A percentile compares a stretch with the other conserved stretches of the same genome.
Evolutionary conservation across 371 early-diverging fungal genomes (phyloP).

Genomic region (Lichtheimia hyalospora): DNA sequence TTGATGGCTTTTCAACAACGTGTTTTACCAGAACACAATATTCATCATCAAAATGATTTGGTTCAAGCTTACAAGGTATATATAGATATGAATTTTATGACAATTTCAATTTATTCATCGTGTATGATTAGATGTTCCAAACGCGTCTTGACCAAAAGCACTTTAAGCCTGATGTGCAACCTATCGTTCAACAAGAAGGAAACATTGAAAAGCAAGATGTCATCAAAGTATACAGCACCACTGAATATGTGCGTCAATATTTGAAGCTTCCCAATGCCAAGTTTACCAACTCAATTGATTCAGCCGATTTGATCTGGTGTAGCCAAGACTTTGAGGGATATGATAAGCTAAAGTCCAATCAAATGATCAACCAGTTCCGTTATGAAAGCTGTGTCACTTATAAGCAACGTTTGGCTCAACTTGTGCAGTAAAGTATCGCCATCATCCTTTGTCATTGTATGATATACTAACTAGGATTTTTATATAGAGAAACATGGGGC

Average conservation of each 20-base stretch:
- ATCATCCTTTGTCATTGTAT: neutral
- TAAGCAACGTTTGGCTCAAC: conserved; percentile 49
- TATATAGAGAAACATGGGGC: conserved; percentile 44
- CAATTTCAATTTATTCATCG: neutral
- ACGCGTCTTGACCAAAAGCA: neutral
- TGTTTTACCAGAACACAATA: conserved; percentile 24
- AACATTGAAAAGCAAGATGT: neutral
- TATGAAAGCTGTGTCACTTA: conserved; percentile 55
- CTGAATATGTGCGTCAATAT: conserved; percentile 51
- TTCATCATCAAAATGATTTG: conserved; percentile 21
- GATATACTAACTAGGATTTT: neutral
- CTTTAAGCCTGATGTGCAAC: neutral
- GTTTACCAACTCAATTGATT: conserved; percentile 38
- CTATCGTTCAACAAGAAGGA: neutral
- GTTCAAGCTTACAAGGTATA: conserved; percentile 33
- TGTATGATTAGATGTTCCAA: neutral
- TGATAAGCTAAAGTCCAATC: conserved; percentile 45
- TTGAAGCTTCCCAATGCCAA: conserved; percentile 48
- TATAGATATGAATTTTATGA: neutral
- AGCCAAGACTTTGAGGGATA: conserved; percentile 51
- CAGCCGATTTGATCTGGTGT: conserved; percentile 58
- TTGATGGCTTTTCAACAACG: conserved; percentile 46
- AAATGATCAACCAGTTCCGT: conserved; percentile 53
- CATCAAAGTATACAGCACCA: conserved; percentile 40
- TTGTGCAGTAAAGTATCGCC: conserved; percentile 38